Evolutionary conservation across 345 rosid genomes (phyloP), one percentile per base, ranked within the genome.

Genomic region (Conringia planisiliqua): DNA sequence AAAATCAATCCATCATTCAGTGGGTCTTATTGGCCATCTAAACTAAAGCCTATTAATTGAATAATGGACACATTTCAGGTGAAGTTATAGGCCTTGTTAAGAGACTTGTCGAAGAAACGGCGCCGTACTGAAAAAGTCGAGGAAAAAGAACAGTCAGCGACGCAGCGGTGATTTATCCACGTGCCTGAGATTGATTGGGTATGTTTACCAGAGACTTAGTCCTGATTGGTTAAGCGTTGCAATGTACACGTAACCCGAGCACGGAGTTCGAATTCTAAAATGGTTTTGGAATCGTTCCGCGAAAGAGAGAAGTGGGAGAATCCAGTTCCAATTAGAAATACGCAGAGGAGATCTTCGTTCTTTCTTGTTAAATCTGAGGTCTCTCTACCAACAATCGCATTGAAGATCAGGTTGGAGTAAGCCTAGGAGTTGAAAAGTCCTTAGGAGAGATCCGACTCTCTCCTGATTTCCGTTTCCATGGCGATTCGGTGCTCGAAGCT

Each of bases 401-500:
- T 39, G 35, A 69, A 62, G 43, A 58, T 65, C n/a, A 71, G 68
- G 1, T 30, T 46, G 57, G 62, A 62, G 55, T 26, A 51, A 24
- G 20, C 36, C 56, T 43, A 36, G 75, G 80, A 69, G 29, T 18
- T 61, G 33, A 67, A 35, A 32, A 52, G 35, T 14, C 20, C 33
- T 47, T 47, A 22, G 73, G 75, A 80, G 90, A 82, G 84, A 76
- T 81, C 78, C 8, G 57, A 74, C 10, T 79, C 87, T 85, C 88
- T 85, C 86, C 81, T 64, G 51, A 69, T 67, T 40, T 75, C 30
- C 76, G 47, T 47, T 72, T 78, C 81, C 39, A 90, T 85, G 96
- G 90, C 89, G 82, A 78, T 46, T 79, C 89, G 80, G 44, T 67
- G 74, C 63, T 46, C 83, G 62, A 75, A 73, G 73, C 78, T 82